These are phyloP conservation scores for Borovskyia barvae DNA, from an alignment of 208 protist genomes.

Conservation along the genomic window DNA sequence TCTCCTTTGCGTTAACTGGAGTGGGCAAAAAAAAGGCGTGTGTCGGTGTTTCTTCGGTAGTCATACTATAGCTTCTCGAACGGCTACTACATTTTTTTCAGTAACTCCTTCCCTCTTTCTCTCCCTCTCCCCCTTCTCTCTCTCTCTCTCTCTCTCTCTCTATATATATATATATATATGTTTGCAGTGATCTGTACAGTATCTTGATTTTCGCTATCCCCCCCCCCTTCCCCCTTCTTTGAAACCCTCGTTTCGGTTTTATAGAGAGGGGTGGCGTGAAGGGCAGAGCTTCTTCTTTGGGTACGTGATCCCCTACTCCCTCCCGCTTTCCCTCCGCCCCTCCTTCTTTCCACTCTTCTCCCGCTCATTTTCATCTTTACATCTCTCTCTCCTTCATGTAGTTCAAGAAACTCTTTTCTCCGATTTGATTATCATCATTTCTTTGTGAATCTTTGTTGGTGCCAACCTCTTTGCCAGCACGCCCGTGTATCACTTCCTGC, in stretches of 20 bases:
- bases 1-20: no score
- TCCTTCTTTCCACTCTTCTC: neutral
- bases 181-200: no score
- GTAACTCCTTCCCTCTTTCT: neutral
- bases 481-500: no score
- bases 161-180: no score
- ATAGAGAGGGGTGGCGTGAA: neutral
- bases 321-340: neutral
- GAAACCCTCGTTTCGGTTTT: neutral
- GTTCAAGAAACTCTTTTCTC: neutral
- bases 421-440: no score
- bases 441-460: no score
- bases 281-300: neutral
- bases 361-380: slow-evolving; percentile 5
- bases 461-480: no score
- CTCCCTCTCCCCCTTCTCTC: neutral
- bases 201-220: no score
- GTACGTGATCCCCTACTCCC: neutral
- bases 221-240: no score
- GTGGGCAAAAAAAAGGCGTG: neutral
- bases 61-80: no score
- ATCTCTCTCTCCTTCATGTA: neutral
- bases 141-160: neutral
- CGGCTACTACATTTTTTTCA: no score
- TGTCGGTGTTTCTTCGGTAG: slow-evolving; percentile 1